A percentile compares a stretch with the other conserved stretches of the same genome.
Evolutionary conservation across 2,329 filamentous ascomycete species (phyloP).

Genomic region (Fusarium protoensiforme): DNA sequence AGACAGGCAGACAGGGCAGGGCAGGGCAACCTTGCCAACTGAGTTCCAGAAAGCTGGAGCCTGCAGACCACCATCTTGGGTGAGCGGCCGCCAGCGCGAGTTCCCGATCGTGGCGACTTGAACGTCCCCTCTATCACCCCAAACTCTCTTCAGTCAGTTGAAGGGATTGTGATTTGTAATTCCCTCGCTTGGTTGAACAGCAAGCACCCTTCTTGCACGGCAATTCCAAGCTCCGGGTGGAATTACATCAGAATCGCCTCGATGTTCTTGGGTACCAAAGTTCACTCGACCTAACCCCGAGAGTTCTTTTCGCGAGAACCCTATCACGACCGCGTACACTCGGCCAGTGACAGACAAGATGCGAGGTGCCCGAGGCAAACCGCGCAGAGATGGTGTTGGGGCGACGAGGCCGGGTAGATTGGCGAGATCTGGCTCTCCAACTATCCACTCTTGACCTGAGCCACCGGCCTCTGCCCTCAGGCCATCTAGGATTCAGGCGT

Average conservation of each 20-base stretch:
- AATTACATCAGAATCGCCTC: slow-evolving; percentile 23
- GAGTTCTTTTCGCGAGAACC: background rate
- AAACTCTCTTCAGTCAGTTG: slow-evolving; percentile 9
- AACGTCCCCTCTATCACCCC: background rate
- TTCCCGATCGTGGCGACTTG: slow-evolving; percentile 29
- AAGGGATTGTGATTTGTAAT: slow-evolving; percentile 29
- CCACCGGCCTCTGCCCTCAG: background rate
- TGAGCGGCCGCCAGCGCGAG: slow-evolving; percentile 12
- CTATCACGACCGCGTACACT: background rate
- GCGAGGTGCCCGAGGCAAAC: background rate
- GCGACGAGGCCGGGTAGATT: slow-evolving; percentile 27
- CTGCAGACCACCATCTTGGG: background rate
- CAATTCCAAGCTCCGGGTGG: background rate
- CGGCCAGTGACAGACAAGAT: background rate
- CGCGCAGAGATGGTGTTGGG: slow-evolving; percentile 2
- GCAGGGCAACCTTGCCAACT: slow-evolving; percentile 9
- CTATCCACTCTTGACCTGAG: background rate
- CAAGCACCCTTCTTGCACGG: background rate
- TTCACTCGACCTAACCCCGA: background rate
- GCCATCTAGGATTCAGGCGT: background rate
- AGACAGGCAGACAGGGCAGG: slow-evolving; percentile 2
- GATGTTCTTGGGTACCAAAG: background rate
- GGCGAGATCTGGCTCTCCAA: slow-evolving; percentile 23
- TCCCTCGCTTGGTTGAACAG: background rate
- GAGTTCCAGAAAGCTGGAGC: background rate